Evolutionary conservation across 345 rosid genomes (phyloP).

Genomic region (Dipteronia sinensis): DNA sequence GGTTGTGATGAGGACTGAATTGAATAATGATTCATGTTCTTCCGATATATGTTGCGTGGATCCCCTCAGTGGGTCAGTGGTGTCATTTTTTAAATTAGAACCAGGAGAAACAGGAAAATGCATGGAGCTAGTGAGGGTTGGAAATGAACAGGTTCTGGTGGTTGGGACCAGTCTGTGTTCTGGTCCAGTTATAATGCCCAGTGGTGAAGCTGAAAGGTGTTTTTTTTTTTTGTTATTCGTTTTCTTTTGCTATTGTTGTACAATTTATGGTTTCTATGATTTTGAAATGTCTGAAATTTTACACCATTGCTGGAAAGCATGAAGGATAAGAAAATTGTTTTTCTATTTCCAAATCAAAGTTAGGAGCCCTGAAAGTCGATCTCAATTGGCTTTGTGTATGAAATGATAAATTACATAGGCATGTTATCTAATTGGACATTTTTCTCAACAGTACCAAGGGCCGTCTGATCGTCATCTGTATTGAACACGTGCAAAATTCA

Average conservation of each 20-base stretch:
- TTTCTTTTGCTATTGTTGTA: neutral
- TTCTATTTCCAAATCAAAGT: constrained; percentile 3
- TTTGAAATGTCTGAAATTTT: neutral
- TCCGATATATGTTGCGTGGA: constrained; percentile 93
- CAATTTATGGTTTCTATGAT: neutral
- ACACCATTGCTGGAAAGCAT: neutral
- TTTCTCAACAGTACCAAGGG: constrained; percentile 78
- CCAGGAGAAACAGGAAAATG: constrained; percentile 87
- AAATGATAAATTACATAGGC: neutral
- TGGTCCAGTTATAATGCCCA: constrained; percentile 95
- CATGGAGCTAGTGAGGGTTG: constrained; percentile 86
- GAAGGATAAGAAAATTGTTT: neutral
- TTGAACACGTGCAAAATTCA: constrained; percentile 67
- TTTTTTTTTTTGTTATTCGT: constrained; percentile 16
- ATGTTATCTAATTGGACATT: constrained; percentile 18
- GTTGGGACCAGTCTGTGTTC: constrained; percentile 86
- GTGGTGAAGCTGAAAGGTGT: constrained; percentile 99
- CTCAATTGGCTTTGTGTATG: neutral
- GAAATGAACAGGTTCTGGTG: constrained; percentile 82
- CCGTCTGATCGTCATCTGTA: constrained; percentile 75
- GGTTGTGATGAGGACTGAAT: constrained; percentile 91
- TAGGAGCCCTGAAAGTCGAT: constrained; percentile 5
- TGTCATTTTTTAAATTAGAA: constrained; percentile 73
- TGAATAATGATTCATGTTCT: constrained; percentile 51
- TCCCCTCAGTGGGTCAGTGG: constrained; percentile 74